Evolutionary conservation across 2,329 filamentous ascomycete genomes (phyloP).

Genomic region (Gliomastix tumulicola): DNA sequence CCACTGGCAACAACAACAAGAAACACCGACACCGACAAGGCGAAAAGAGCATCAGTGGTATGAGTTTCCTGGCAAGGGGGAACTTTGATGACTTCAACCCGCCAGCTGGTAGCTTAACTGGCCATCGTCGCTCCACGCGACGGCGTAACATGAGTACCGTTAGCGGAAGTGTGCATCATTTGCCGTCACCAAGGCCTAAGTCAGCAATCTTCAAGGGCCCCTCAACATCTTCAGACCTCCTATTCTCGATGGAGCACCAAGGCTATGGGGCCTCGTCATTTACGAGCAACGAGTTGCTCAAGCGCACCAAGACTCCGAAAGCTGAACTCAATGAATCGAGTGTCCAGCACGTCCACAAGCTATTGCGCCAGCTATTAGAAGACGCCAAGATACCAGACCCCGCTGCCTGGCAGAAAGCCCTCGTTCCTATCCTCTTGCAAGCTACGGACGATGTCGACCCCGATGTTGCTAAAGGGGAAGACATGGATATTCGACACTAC

Average conservation of each 20-base stretch:
- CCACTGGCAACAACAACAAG: conserved; percentile 64
- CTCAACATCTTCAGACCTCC: conserved; percentile 42
- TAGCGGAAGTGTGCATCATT: conserved; percentile 61
- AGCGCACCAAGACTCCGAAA: conserved; percentile 64
- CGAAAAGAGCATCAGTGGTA: conserved; percentile 67
- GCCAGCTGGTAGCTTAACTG: conserved; percentile 48
- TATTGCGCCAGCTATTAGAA: conserved; percentile 75
- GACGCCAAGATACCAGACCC: conserved; percentile 69
- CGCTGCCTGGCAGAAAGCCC: conserved; percentile 78
- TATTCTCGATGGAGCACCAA: conserved; percentile 38
- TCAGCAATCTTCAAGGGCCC: conserved; percentile 50
- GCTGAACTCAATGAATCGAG: conserved; percentile 84
- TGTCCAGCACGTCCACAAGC: conserved; percentile 76
- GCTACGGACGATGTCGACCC: conserved; percentile 94
- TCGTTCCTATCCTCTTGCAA: conserved; percentile 82
- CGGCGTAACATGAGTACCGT: conserved; percentile 79
- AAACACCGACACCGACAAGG: conserved; percentile 67
- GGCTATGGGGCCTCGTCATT: conserved; percentile 39
- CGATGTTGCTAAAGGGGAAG: conserved; percentile 81
- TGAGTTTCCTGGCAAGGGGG: conserved; percentile 64
- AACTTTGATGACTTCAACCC: conserved; percentile 53
- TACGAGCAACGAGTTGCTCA: conserved; percentile 78
- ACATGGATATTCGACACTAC: conserved; percentile 96
- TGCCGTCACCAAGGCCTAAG: conserved; percentile 65
- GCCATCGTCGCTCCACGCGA: conserved; percentile 55